Evolutionary conservation across 1,139 yeast species (phyloP).

Genomic region (Hansenula sp.): DNA sequence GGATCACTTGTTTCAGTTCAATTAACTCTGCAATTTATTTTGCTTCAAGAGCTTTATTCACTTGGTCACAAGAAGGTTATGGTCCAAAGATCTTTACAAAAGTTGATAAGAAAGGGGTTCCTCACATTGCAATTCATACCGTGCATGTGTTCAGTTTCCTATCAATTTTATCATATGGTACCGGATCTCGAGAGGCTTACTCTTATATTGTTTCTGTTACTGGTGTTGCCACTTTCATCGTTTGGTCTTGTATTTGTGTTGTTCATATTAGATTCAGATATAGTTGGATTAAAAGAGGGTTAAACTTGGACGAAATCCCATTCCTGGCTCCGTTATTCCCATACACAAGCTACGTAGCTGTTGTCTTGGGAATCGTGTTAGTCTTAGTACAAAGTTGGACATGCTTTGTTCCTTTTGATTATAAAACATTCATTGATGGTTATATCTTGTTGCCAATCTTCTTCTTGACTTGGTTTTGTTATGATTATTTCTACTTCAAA

Average conservation of each 20-base stretch:
- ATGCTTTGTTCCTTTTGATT: conserved; percentile 23
- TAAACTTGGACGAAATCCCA: conserved; percentile 4
- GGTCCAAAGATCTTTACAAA: conserved; percentile 54
- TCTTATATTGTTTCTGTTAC: conserved; percentile 78
- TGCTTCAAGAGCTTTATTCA: conserved; percentile 54
- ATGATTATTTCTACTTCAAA: conserved; percentile 21
- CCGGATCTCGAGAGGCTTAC: conserved; percentile 57
- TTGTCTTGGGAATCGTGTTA: conserved; percentile 16
- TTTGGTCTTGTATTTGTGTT: conserved; percentile 75
- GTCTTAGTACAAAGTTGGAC: conserved; percentile 24
- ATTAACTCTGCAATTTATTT: conserved; percentile 55
- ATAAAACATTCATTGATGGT: conserved; percentile 23
- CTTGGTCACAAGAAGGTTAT: conserved; percentile 51
- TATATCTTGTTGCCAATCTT: conserved; percentile 23
- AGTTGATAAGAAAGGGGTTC: conserved; percentile 55
- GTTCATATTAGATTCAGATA: conserved; percentile 73
- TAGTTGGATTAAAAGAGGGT: conserved; percentile 59
- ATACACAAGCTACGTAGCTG: conserved; percentile 13
- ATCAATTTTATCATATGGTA: conserved; percentile 41
- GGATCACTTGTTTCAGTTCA: conserved; percentile 52
- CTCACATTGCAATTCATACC: conserved; percentile 37
- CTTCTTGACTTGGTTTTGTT: conserved; percentile 19
- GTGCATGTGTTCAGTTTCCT: conserved; percentile 46
- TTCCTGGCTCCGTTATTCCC: conserved; percentile 9
- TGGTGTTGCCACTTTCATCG: conserved; percentile 75